Conservation (phyloP, 805 yeast genomes). For the Wickerhamiella australiensis region DNA sequence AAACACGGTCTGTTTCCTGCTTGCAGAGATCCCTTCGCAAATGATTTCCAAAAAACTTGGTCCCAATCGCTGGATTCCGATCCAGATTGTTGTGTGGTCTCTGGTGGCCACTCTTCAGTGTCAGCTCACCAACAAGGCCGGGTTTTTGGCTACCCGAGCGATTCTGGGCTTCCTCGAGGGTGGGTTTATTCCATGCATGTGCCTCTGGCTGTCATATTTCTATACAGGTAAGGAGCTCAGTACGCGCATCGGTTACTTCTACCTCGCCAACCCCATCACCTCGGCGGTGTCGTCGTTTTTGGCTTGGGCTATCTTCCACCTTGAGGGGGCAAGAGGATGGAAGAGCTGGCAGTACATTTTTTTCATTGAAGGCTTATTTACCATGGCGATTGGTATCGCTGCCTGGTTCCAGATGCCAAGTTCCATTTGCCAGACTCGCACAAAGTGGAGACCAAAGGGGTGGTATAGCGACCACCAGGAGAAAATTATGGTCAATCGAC, state of each 20-base stretch:
- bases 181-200: slow-evolving; percentile 31
- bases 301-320: slow-evolving; percentile 38
- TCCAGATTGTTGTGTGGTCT: slow-evolving; percentile 46
- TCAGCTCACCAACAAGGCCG: slow-evolving; percentile 31
- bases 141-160: slow-evolving; percentile 38
- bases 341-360: slow-evolving; percentile 59
- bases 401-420: slow-evolving; percentile 44
- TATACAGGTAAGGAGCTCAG: slow-evolving; percentile 46
- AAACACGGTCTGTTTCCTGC: slow-evolving; percentile 39
- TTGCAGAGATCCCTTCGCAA: slow-evolving; percentile 56
- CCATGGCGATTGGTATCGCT: slow-evolving; percentile 40
- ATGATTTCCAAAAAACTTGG: slow-evolving; percentile 50
- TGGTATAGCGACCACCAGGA: slow-evolving; percentile 45
- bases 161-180: slow-evolving; percentile 48
- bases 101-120: slow-evolving; percentile 43
- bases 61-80: slow-evolving; percentile 51
- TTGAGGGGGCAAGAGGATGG: slow-evolving; percentile 36
- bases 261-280: slow-evolving; percentile 34
- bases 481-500: slow-evolving; percentile 45
- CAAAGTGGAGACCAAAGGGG: slow-evolving; percentile 40
- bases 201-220: slow-evolving; percentile 31
- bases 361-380: slow-evolving; percentile 48
- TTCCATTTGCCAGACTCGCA: slow-evolving; percentile 41
- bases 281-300: slow-evolving; percentile 30
- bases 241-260: slow-evolving; percentile 40